phyloP scores from a whole-genome alignment of 2,329 filamentous ascomycete species.

The Colletotrichum sansevieriae region DNA sequence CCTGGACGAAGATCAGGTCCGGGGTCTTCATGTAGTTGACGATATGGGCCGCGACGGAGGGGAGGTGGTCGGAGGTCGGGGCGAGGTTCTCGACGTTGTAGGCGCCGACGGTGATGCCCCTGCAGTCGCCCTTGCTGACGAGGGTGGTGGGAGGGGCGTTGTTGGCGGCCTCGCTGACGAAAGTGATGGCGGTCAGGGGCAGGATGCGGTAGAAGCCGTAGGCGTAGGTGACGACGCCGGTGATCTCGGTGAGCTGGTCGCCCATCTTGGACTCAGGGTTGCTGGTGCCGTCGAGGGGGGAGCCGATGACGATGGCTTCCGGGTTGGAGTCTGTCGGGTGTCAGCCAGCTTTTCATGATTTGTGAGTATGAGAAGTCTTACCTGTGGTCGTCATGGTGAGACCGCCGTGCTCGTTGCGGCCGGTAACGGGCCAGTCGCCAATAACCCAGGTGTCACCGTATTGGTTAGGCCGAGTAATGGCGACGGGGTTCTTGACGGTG shows the following conservation, averaged over 20 bases:
- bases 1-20: constrained; percentile 77
- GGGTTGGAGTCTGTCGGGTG: constrained; percentile 71
- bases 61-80: constrained; percentile 67
- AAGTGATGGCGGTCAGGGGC: constrained; percentile 69
- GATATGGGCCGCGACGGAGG: constrained; percentile 73
- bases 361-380: constrained; percentile 44
- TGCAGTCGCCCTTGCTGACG: constrained; percentile 67
- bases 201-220: constrained; percentile 79
- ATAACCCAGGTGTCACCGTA: constrained; percentile 79
- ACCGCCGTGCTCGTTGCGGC: constrained; percentile 72
- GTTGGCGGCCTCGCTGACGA: constrained; percentile 59
- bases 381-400: constrained; percentile 71
- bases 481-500: constrained; percentile 68
- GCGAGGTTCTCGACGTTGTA: constrained; percentile 80
- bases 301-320: constrained; percentile 75
- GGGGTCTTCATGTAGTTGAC: constrained; percentile 73
- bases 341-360: constrained; percentile 1
- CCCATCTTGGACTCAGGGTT: constrained; percentile 76
- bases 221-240: constrained; percentile 74
- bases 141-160: constrained; percentile 66
- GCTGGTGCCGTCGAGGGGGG: constrained; percentile 73
- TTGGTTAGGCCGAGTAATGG: constrained; percentile 70
- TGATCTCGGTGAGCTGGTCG: constrained; percentile 74
- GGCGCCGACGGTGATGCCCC: constrained; percentile 71
- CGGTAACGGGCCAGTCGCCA: constrained; percentile 74